Evolutionary conservation across 352 stramenopile genomes (phyloP).

Genomic region (Peronospora belbahrii): DNA sequence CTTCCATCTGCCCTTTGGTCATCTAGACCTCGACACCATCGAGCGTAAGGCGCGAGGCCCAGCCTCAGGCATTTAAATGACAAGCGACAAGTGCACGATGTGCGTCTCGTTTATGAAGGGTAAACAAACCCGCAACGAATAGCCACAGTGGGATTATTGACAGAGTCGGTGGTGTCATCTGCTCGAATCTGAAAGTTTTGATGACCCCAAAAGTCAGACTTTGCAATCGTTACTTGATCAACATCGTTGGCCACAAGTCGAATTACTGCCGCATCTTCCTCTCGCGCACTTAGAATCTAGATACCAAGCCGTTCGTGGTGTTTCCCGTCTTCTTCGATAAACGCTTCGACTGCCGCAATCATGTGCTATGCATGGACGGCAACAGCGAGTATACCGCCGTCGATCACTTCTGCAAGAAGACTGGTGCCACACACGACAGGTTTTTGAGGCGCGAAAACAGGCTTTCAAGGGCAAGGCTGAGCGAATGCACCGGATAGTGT

Average conservation of each 20-base stretch:
- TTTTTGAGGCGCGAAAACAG: slow-evolving; percentile 16
- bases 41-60: no score
- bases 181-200: slow-evolving; percentile 1
- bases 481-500: slow-evolving; percentile 2
- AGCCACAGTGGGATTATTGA: background rate
- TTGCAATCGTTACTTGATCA: slow-evolving; percentile 3
- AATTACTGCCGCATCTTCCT: slow-evolving; percentile 15
- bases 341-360: background rate
- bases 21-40: no score
- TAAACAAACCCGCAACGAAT: background rate
- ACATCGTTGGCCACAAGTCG: slow-evolving; percentile 1
- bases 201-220: slow-evolving; percentile 4
- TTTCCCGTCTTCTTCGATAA: slow-evolving; percentile 9
- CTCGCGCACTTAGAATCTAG: slow-evolving; percentile 7
- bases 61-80: no score
- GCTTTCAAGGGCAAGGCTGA: slow-evolving; percentile 29
- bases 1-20: no score
- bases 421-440: slow-evolving; percentile 12
- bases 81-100: no score
- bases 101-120: no score
- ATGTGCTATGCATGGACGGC: slow-evolving; percentile 7
- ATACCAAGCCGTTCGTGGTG: slow-evolving; percentile 3
- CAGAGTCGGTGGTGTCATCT: slow-evolving; percentile 14
- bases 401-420: slow-evolving; percentile 22
- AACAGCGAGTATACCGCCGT: slow-evolving; percentile 23